Evolutionary conservation across 73 alveolate species (phyloP), one percentile per base, ranked within the genome.

Genomic region (Paramecium octaurelia): DNA sequence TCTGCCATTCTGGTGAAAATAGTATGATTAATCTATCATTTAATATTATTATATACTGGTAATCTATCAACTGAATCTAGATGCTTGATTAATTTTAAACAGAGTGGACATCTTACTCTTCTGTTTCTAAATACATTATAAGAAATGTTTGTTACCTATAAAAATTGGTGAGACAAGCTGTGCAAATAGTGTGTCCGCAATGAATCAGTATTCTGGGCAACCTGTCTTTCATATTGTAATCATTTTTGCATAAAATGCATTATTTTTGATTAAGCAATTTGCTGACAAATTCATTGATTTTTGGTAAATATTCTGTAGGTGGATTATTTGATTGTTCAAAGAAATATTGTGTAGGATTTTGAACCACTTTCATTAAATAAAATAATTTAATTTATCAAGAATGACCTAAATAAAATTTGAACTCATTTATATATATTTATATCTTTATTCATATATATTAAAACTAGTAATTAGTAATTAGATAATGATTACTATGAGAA

Each of bases 121-220:
- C 87, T 93, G 76, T 96, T 96, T 93, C 94, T 95, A 92, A 93
- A 94, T 36, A 91, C 92, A 43, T 14, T 16, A 87, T 77, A 46
- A 95, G 46, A 85, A 96, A 27, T 24, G 4, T 7, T 0, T 8
- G 94, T 64, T 64, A 86, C 99, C 95, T 97, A 93, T 94, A 95
- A 85, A 94, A 96, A 42, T 87, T 88, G 24, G 96, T 94, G 36
- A 97, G 90, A 93, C 99, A 97, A 73, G 97, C 95, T 24, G 99
- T 95, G 93, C 99, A 97, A 92, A 96, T 96, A 8, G 99, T 97
- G 75, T 97, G 99, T n/a, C 99, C 99, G 92, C 99, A 97, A 92
- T 97, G 97, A 44, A 97, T 97, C 36, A 97, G 93, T 68, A 97
- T 97, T 86, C 99, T 71, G 6, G 99, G 99, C 38, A 97, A 93